Conservation (phyloP, 805 yeast genomes). For the Starmera amethionina region DNA sequence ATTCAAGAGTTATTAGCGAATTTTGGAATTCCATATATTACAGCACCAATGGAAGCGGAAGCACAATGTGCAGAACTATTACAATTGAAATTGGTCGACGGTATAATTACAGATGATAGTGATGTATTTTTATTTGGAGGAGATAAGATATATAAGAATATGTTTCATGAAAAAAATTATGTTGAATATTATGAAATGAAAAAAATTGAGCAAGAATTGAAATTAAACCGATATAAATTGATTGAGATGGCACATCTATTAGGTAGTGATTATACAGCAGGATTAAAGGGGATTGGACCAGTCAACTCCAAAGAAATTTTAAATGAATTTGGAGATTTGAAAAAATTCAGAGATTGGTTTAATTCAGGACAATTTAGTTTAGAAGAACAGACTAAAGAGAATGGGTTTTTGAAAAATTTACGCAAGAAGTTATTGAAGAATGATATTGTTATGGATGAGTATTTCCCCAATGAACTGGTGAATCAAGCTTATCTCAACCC, state of each 20-base stretch:
- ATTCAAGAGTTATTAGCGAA: conserved; percentile 80
- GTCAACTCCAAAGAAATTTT: conserved; percentile 84
- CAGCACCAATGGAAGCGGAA: conserved; percentile 99
- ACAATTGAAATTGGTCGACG: conserved; percentile 72
- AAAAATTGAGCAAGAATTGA: conserved; percentile 53
- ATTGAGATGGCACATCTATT: conserved; percentile 75
- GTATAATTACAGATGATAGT: conserved; percentile 93
- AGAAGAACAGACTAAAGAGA: conserved; percentile 29
- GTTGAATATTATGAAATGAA: conserved; percentile 71
- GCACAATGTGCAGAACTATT: conserved; percentile 90
- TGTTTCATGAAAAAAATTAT: conserved; percentile 88
- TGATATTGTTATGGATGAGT: conserved; percentile 46
- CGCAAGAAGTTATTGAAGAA: conserved; percentile 42
- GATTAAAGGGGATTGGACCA: conserved; percentile 89
- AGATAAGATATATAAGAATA: conserved; percentile 69
- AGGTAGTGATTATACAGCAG: conserved; percentile 95
- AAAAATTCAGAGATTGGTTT: conserved; percentile 30
- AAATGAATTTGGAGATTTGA: conserved; percentile 62
- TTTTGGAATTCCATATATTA: conserved; percentile 90
- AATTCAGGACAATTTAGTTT: conserved; percentile 29
- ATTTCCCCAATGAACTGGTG: conserved; percentile 65
- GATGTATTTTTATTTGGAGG: conserved; percentile 96
- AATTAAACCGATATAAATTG: conserved; percentile 51
- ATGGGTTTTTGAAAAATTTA: conserved; percentile 46
- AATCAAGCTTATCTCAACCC: conserved; percentile 70